Conservation (phyloP, 192 early-diverging fungal genomes). For the Helicostylum pulchrum region DNA sequence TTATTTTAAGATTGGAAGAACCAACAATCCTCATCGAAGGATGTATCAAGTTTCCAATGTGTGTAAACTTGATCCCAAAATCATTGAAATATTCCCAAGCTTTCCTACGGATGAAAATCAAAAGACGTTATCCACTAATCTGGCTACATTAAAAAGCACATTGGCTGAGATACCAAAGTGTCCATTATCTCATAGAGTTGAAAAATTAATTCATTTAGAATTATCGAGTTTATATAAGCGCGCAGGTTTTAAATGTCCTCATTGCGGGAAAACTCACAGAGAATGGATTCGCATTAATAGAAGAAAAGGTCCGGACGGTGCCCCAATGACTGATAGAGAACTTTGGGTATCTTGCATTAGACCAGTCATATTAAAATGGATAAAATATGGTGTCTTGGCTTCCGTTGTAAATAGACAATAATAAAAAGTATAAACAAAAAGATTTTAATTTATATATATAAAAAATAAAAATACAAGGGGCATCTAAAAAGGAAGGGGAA, state of each 20-base stretch:
- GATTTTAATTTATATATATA: too few relatives aligned
- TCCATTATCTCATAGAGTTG: not conserved
- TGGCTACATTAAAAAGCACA: not conserved
- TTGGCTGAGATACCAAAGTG: not conserved
- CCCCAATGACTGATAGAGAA: not conserved
- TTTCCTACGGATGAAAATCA: not conserved
- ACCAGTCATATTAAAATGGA: constrained; percentile 8
- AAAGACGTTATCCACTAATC: not conserved
- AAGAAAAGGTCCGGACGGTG: not conserved
- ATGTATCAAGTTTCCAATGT: constrained; percentile 3
- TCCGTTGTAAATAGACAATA: too few relatives aligned
- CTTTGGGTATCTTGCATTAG: not conserved
- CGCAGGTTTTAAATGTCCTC: not conserved
- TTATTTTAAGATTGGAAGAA: constrained; percentile 11
- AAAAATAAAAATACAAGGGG: too few relatives aligned
- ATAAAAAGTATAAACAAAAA: too few relatives aligned
- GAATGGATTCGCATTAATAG: constrained; percentile 4
- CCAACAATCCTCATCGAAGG: not conserved
- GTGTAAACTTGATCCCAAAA: constrained; percentile 1
- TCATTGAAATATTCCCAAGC: constrained; percentile 7
- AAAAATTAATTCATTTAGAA: constrained; percentile 7
- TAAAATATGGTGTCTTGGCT: constrained; percentile 1
- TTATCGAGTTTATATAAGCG: constrained; percentile 2
- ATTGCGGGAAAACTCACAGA: not conserved
- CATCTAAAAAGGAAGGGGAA: too few relatives aligned